Percentiles rank a stretch among this genome's conserved stretches.
Evolutionary conservation across 2,329 filamentous ascomycete species (phyloP).

Genomic region (Verticillium longisporum): DNA sequence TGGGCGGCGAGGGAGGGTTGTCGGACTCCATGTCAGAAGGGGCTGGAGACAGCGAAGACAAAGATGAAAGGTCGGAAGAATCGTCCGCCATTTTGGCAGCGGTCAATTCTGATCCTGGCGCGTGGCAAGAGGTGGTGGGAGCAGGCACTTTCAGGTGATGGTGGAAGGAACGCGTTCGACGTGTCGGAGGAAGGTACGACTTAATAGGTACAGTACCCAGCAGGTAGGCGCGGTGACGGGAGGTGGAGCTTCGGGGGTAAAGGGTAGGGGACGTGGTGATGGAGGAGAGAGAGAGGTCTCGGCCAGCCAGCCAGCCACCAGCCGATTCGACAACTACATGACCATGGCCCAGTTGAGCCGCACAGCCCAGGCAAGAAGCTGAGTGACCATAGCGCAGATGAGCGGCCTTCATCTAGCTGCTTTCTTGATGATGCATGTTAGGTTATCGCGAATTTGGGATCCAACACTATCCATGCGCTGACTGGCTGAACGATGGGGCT

Average conservation of each 20-base stretch:
- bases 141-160: neutral
- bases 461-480: neutral
- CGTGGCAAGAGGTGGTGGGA: neutral
- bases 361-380: neutral
- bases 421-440: neutral
- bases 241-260: neutral
- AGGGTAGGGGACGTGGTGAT: neutral
- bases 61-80: conserved; percentile 56
- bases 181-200: neutral
- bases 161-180: neutral
- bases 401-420: neutral
- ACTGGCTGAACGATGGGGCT: neutral
- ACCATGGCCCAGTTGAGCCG: neutral
- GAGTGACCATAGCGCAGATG: neutral
- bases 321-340: neutral
- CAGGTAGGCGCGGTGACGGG: neutral
- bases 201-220: neutral
- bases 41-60: conserved; percentile 40
- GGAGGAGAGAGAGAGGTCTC: conserved; percentile 1
- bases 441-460: neutral
- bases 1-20: conserved; percentile 25
- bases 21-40: conserved; percentile 44
- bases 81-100: conserved; percentile 49
- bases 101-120: neutral
- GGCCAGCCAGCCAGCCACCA: neutral